Base-by-base conservation (phyloP, 257 asterid species). In the Penstemon newberryi region DNA sequence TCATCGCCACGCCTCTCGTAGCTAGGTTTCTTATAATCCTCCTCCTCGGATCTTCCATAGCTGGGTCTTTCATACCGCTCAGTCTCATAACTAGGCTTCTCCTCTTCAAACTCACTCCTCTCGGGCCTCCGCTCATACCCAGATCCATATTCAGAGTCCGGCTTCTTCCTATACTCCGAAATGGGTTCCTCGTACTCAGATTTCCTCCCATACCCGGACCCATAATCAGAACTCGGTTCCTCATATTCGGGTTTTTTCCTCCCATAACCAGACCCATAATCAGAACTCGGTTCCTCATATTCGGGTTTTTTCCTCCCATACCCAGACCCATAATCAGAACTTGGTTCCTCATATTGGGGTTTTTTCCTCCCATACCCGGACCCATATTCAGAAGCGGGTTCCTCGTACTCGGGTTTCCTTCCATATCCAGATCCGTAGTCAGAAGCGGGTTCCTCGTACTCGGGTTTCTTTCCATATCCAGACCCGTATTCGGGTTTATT, bases 31-130 rank as follows among this genome's bases (percentile, higher is more conserved):
- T 60, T 59, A 62, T 86, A 83, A 44, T 79, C 87, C 72, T 82
- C 88, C 69, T 84, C 92, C 85, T 84, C 89, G 2, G 84, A 68
- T 69, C 93, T 81, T 5, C 85, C 91, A 69, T 87, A 89, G 78
- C 84, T 82, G 11, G 89, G 92, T 66, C 84, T 84, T 60, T 77
- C 83, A 56, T 76, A 74, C 61, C 77, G 65, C 13, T 77, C 55
- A 54, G 75, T 70, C 71, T 65, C 84, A 60, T 83, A 78, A 42
- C 79, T 74, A 4, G 85, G 79, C 71, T 56, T 74, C 75, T 78
- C 81, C 58, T 72, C 79, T 7, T n/a, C 80, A 68, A 59, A 60
- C 62, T 57, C 81, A 4, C 70, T 57, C 40, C 72, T 58, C 71
- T 53, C 83, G 38, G 75, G 69, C 66, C 37, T 75, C 67, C 58